These are phyloP conservation scores for Beauveria sp. DNA, from an alignment of 2,329 filamentous ascomycete species.

Conservation along the genomic window DNA sequence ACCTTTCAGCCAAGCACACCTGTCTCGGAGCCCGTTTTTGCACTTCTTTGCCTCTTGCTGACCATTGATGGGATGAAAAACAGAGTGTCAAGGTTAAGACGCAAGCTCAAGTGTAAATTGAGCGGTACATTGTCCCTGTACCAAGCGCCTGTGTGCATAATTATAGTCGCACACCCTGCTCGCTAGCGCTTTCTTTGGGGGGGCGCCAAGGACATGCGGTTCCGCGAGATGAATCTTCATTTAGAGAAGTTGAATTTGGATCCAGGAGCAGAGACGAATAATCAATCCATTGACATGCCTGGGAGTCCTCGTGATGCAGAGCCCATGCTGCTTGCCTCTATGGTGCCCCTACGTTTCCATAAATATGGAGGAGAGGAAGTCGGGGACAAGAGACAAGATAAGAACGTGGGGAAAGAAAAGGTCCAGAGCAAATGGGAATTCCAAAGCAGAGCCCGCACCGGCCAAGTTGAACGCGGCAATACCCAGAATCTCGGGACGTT, in stretches of 20 bases:
- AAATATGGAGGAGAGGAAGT: neutral
- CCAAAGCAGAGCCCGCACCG: neutral
- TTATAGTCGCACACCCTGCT: neutral
- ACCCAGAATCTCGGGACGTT: neutral
- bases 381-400: neutral
- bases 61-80: neutral
- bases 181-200: neutral
- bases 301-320: neutral
- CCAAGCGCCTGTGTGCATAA: neutral
- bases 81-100: neutral
- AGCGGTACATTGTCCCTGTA: no score
- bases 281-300: neutral
- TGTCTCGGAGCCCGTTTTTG: no score
- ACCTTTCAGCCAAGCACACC: no score
- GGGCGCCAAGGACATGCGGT: neutral
- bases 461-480: neutral
- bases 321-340: neutral
- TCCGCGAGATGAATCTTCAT: slow-evolving; percentile 3
- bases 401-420: neutral
- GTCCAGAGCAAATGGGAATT: neutral
- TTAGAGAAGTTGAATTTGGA: neutral
- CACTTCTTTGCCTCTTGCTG: no score
- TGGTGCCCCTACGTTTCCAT: neutral
- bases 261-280: neutral
- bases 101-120: no score